Evolutionary conservation across 169 alveolate species (phyloP).

Genomic region (Eimeria necatrix): DNA sequence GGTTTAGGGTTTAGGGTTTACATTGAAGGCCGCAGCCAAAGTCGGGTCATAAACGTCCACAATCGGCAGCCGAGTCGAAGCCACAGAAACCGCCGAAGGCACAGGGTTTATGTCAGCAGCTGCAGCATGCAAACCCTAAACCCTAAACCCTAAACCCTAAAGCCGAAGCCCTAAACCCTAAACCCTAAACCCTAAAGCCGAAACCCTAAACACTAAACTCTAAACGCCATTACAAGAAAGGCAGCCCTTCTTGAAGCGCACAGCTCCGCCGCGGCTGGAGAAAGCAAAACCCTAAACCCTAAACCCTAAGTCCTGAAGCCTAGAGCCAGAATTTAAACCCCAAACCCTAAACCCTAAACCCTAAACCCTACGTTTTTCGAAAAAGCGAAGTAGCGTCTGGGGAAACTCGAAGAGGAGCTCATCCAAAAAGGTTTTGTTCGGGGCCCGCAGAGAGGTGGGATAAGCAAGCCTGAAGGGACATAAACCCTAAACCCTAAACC

Average conservation of each 20-base stretch:
- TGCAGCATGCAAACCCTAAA: no score
- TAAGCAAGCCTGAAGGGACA: background rate
- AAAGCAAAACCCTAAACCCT: background rate
- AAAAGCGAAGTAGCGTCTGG: background rate
- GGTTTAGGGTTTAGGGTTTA: background rate
- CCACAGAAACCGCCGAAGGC: background rate
- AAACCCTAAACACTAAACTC: background rate
- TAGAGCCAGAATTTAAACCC: background rate
- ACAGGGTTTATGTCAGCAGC: background rate
- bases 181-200: no score
- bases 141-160: no score
- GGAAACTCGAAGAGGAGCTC: background rate
- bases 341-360: no score
- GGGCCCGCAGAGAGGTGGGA: background rate
- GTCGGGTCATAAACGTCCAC: background rate
- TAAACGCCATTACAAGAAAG: background rate
- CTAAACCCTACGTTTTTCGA: background rate
- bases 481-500: background rate
- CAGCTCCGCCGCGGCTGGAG: background rate
- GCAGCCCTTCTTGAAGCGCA: background rate
- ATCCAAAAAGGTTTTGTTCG: background rate
- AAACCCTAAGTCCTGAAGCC: background rate
- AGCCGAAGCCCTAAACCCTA: no score
- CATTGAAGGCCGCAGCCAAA: background rate
- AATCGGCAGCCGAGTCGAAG: background rate